A percentile compares a stretch with the other conserved stretches of the same genome.
Evolutionary conservation across 140 eudicot genomes (phyloP).

Genomic region (Senecio squalidus): DNA sequence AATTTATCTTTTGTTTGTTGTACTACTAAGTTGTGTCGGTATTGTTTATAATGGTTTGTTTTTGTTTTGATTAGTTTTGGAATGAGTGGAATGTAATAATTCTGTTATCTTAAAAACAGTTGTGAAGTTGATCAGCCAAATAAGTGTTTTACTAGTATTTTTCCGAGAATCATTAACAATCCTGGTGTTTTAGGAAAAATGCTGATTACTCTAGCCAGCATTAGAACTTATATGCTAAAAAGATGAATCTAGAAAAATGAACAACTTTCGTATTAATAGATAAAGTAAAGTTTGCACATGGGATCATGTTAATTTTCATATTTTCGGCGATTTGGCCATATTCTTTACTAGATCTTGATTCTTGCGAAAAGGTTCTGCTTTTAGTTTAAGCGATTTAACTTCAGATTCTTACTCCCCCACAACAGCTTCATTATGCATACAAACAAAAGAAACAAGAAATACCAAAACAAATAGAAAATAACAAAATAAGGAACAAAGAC

Average conservation of each 20-base stretch:
- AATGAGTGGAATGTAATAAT: slow-evolving; percentile 10
- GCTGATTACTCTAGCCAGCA: background rate
- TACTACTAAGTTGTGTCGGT: slow-evolving; percentile 15
- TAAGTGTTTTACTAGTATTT: too few relatives aligned
- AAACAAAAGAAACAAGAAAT: slow-evolving; percentile 7
- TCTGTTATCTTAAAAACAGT: slow-evolving; percentile 12
- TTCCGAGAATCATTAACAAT: background rate
- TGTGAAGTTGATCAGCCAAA: slow-evolving; percentile 14
- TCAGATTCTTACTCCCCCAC: background rate
- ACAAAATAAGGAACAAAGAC: background rate
- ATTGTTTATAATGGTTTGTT: slow-evolving; percentile 15
- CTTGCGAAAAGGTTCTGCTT: slow-evolving; percentile 13
- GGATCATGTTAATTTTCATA: background rate
- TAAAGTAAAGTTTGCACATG: slow-evolving; percentile 6
- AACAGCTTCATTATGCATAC: slow-evolving; percentile 1
- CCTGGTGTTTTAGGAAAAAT: background rate
- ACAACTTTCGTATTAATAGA: background rate
- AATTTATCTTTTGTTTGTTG: slow-evolving; percentile 20
- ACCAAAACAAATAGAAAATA: slow-evolving; percentile 2
- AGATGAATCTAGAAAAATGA: slow-evolving; percentile 4
- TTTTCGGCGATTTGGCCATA: background rate
- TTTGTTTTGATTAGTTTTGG: slow-evolving; percentile 10
- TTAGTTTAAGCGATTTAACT: slow-evolving; percentile 6
- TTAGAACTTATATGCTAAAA: slow-evolving; percentile 4
- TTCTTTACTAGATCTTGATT: slow-evolving; percentile 9